Evolutionary conservation across 2,329 filamentous ascomycete genomes (phyloP).

Genomic region (Venturia pyrina): DNA sequence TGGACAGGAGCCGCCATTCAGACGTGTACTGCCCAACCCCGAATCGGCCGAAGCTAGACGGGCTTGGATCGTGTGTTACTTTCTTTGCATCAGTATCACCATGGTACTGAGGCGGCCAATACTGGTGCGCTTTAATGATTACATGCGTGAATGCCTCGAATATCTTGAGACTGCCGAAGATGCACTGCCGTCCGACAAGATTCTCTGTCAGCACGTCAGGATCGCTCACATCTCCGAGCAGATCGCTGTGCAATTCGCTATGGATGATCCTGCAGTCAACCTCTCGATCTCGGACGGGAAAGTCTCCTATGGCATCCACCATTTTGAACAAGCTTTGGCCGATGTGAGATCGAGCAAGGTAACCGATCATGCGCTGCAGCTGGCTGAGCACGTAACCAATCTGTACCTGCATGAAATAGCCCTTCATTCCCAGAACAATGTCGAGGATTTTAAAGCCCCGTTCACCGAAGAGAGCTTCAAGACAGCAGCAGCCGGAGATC

Average conservation of each 20-base stretch:
- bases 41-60: constrained; percentile 47
- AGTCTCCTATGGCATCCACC: constrained; percentile 44
- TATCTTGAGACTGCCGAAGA: constrained; percentile 47
- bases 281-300: constrained; percentile 45
- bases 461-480: constrained; percentile 33
- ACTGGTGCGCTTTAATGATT: constrained; percentile 50
- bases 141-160: constrained; percentile 50
- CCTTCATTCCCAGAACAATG: constrained; percentile 34
- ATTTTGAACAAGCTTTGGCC: constrained; percentile 42
- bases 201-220: constrained; percentile 47
- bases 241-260: constrained; percentile 45
- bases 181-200: constrained; percentile 45
- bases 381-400: constrained; percentile 38
- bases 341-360: constrained; percentile 14
- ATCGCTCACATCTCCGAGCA: constrained; percentile 49
- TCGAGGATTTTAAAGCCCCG: constrained; percentile 34
- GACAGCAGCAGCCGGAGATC: constrained; percentile 28
- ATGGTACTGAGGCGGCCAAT: constrained; percentile 50
- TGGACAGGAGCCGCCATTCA: constrained; percentile 24
- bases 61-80: constrained; percentile 53
- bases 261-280: constrained; percentile 42
- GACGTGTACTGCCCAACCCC: constrained; percentile 28
- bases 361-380: constrained; percentile 15
- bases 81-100: constrained; percentile 48
- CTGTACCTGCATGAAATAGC: constrained; percentile 43